Percentiles rank a stretch among this genome's conserved stretches.
Conservation (phyloP, 1,139 yeast species). For the Pichiaceae sp. region DNA sequence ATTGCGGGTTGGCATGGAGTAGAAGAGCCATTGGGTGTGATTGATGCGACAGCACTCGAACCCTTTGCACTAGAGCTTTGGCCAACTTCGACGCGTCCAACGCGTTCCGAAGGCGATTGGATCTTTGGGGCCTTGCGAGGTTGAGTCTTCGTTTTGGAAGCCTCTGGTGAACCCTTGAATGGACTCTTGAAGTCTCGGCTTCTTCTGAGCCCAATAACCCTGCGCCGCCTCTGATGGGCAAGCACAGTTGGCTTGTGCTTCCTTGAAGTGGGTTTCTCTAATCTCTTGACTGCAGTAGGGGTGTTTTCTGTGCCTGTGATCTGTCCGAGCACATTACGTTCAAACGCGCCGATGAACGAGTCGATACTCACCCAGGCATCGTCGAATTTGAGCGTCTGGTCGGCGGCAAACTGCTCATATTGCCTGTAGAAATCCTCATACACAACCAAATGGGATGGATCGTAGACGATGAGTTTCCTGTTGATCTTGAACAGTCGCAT, state of each 20-base stretch:
- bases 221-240: not conserved
- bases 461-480: slow-evolving; percentile 34
- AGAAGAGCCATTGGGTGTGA: too few species aligned
- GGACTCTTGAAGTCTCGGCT: not conserved
- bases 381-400: slow-evolving; percentile 12
- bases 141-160: too few species aligned
- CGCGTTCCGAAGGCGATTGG: too few species aligned
- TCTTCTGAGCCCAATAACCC: not conserved
- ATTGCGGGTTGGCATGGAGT: too few species aligned
- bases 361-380: slow-evolving; percentile 15
- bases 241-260: not conserved
- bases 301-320: slow-evolving; percentile 3
- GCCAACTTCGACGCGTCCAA: too few species aligned
- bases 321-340: slow-evolving; percentile 16
- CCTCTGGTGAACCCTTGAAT: not conserved
- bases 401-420: slow-evolving; percentile 8
- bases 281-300: not conserved
- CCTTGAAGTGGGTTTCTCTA: not conserved
- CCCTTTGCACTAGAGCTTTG: too few species aligned
- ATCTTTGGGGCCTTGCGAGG: too few species aligned
- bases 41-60: too few species aligned
- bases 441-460: slow-evolving; percentile 25
- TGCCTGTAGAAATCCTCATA: slow-evolving; percentile 13
- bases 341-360: slow-evolving; percentile 14
- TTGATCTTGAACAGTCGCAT: slow-evolving; percentile 38